A percentile compares a stretch with the other conserved stretches of the same genome.
Evolutionary conservation across 106 monocot genomes (phyloP).

Genomic region (Amphibolis antarctica): DNA sequence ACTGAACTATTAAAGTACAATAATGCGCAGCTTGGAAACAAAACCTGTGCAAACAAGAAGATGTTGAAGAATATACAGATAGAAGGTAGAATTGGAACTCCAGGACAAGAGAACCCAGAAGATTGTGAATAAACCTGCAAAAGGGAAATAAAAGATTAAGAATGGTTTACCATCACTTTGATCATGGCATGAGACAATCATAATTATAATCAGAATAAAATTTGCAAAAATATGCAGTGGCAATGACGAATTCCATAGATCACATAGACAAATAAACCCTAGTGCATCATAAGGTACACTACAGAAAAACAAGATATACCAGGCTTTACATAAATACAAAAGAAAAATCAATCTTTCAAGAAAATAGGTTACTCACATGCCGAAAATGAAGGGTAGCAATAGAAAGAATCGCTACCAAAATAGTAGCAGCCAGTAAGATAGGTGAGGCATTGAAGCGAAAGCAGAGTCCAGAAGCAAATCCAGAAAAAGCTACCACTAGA

Average conservation of each 20-base stretch:
- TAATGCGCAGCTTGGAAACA: not conserved
- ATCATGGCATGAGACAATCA: too few species aligned
- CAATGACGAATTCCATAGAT: too few species aligned
- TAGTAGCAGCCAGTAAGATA: slow-evolving; percentile 23
- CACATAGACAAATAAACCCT: too few species aligned
- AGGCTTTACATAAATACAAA: too few species aligned
- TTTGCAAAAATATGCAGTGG: too few species aligned
- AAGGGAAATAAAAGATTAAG: slow-evolving; percentile 1
- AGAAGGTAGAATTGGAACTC: slow-evolving; percentile 69
- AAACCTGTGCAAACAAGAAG: slow-evolving; percentile 96
- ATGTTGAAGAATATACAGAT: slow-evolving; percentile 79
- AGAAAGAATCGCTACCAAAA: slow-evolving; percentile 47
- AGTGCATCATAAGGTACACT: too few species aligned
- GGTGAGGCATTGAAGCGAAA: slow-evolving; percentile 55
- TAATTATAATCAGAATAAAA: too few species aligned
- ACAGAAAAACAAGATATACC: too few species aligned
- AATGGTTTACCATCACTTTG: not conserved
- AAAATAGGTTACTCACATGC: slow-evolving; percentile 39
- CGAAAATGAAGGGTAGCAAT: slow-evolving; percentile 63
- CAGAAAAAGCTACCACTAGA: slow-evolving; percentile 51
- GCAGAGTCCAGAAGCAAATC: slow-evolving; percentile 67
- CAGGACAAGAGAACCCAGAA: slow-evolving; percentile 85
- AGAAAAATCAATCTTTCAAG: too few species aligned
- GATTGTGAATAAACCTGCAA: slow-evolving; percentile 59
- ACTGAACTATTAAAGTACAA: not conserved